Base-by-base conservation (phyloP, 1,284 basidiomycete species). In the Fomitopsis palustris region DNA sequence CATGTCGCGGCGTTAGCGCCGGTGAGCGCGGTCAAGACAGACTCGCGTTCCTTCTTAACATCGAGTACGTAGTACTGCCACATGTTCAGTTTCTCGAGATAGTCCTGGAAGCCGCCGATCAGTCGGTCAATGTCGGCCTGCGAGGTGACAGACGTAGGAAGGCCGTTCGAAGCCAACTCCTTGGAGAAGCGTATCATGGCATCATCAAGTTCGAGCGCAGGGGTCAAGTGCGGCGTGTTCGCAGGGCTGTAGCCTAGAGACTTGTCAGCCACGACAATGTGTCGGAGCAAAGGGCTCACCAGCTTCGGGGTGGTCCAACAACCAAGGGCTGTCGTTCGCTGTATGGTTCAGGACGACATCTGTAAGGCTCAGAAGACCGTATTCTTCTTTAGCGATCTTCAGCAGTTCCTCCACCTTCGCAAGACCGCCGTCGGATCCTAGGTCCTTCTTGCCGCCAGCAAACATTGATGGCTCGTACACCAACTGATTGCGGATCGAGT, bases 311-410 rank as follows among this genome's bases (percentile, higher is more conserved):
- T 98, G 95, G 5, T 95, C 85, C 41, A 85, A 72, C n/a, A 98
- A 79, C 95, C 95, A 98, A 9, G 86, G 80, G 63, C 90, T 94
- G 70, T 97, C 93, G 69, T 93, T 91, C 6, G 95, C 93, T 3
- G 95, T 97, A 70, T 98, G 95, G 72, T 98, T 98, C 61, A 96
- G 82, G 17, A 98, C 96, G 47, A 98, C 91, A 70, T 98, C 96
- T 0, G 93, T 97, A 66, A 98, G 72, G 67, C 87, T 90, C 60
- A 96, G 79, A 38, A 98, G 77, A 1, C 96, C 95, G 65, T 90
- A 96, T 71, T 95, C 86, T 47, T 94, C 85, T 68, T 81, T 85
- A 3, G 94, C 93, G 17, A 84, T 66, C 65, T 79, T 82, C 27
- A 95, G 74, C 38, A 85, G 77, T n/a, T 84, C 76, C 64, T 88